These are phyloP conservation scores for Blepharisma undulans DNA, from an alignment of 169 alveolate genomes.

Conservation along the genomic window DNA sequence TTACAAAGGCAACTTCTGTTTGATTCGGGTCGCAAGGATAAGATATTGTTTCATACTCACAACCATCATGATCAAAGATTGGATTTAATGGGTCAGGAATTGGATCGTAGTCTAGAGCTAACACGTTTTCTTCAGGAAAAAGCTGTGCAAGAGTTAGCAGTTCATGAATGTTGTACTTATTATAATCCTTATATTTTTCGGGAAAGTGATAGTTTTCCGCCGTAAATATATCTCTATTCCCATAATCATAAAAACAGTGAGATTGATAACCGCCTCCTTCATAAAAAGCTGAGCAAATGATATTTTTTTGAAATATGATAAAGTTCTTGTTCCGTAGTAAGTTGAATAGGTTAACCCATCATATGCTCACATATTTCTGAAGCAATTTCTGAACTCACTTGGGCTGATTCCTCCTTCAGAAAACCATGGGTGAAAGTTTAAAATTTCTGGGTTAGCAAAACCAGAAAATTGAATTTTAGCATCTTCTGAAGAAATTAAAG, in stretches of 20 bases:
- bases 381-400: not conserved
- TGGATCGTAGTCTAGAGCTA: not conserved
- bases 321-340: not conserved
- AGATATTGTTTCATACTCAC: not conserved
- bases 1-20: not conserved
- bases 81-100: not conserved
- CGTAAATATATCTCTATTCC: not conserved
- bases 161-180: not conserved
- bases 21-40: not conserved
- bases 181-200: not conserved
- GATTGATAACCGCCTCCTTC: not conserved
- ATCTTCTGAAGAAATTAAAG: not conserved
- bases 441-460: not conserved
- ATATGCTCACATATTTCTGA: not conserved
- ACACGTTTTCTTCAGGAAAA: not conserved
- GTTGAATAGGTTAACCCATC: not conserved
- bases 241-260: not conserved
- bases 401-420: slow-evolving; percentile 2
- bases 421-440: not conserved
- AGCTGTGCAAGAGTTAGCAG: not conserved
- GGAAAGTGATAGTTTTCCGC: not conserved
- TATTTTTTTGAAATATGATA: not conserved
- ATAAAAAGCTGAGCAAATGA: not conserved
- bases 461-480: not conserved
- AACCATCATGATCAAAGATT: not conserved